Evolutionary conservation across 2,329 filamentous ascomycete species (phyloP).

Genomic region (Talaromyces amestolkiae): DNA sequence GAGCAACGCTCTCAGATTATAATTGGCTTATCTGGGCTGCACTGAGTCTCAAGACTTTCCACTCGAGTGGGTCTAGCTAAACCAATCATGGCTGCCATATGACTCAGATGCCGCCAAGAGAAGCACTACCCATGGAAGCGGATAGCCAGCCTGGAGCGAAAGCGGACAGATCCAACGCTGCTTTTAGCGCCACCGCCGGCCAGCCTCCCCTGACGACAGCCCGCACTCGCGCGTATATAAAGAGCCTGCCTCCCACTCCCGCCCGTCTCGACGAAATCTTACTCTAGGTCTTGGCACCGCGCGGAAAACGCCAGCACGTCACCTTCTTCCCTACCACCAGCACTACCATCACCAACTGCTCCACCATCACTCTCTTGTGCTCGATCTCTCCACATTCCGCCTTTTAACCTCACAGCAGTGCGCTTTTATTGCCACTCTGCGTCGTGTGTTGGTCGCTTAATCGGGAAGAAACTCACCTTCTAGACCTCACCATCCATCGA

Average conservation of each 20-base stretch:
- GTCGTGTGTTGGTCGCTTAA: not conserved
- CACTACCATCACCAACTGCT: slow-evolving; percentile 22
- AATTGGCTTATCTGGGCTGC: slow-evolving; percentile 23
- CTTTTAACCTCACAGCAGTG: not conserved
- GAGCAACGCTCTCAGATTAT: slow-evolving; percentile 21
- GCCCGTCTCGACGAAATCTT: slow-evolving; percentile 29
- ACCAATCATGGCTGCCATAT: not conserved
- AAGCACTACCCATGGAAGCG: slow-evolving; percentile 25
- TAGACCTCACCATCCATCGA: not conserved
- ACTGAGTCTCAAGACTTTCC: not conserved
- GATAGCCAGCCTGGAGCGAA: slow-evolving; percentile 1
- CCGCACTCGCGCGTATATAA: slow-evolving; percentile 42
- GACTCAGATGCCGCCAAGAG: slow-evolving; percentile 10
- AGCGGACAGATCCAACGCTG: slow-evolving; percentile 25
- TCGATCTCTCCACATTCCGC: slow-evolving; percentile 22
- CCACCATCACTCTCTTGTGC: slow-evolving; percentile 20
- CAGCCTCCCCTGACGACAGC: slow-evolving; percentile 38
- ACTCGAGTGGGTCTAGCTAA: not conserved
- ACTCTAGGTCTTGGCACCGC: slow-evolving; percentile 43
- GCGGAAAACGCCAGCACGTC: slow-evolving; percentile 33
- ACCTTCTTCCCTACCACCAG: slow-evolving; percentile 29
- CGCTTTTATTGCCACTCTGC: not conserved
- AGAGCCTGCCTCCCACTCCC: slow-evolving; percentile 39
- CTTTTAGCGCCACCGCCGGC: slow-evolving; percentile 39
- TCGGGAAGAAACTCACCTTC: not conserved